phyloP scores from a whole-genome alignment of 1,139 yeast genomes.

The Candida sojae region DNA sequence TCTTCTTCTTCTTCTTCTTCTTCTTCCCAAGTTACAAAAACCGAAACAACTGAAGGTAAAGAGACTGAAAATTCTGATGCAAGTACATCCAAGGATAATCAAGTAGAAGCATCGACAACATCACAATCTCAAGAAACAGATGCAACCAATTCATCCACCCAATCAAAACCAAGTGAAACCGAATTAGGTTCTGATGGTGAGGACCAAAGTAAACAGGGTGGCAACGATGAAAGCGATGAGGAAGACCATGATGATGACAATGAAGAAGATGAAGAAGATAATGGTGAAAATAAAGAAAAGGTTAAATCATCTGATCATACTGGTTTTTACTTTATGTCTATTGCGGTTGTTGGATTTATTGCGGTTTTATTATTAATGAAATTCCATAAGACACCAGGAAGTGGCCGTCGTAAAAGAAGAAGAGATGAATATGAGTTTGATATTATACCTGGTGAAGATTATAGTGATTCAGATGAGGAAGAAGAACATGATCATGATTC shows the following conservation, averaged over 20 bases:
- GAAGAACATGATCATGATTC: slow-evolving; percentile 25
- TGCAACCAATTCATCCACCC: slow-evolving; percentile 4
- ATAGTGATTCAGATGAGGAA: slow-evolving; percentile 31
- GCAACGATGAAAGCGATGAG: slow-evolving; percentile 24
- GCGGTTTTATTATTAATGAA: slow-evolving; percentile 54
- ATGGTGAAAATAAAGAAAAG: slow-evolving; percentile 19
- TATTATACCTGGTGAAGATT: slow-evolving; percentile 71
- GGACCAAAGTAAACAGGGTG: slow-evolving; percentile 13
- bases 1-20: background rate
- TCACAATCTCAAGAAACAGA: background rate
- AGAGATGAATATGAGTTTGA: slow-evolving; percentile 80
- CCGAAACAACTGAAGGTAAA: slow-evolving; percentile 1
- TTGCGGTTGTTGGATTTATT: slow-evolving; percentile 62
- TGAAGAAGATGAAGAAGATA: background rate
- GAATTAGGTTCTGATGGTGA: slow-evolving; percentile 10
- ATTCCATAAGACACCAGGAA: slow-evolving; percentile 51
- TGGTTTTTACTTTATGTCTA: slow-evolving; percentile 60
- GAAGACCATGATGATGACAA: background rate
- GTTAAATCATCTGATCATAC: slow-evolving; percentile 39
- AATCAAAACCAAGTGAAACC: slow-evolving; percentile 7
- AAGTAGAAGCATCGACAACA: background rate
- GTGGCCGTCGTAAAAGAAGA: slow-evolving; percentile 55
- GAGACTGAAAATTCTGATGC: background rate
- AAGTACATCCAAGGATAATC: slow-evolving; percentile 1
- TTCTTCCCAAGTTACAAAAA: background rate